phyloP scores from a whole-genome alignment of 2,329 filamentous ascomycete species.

The Emergomyces africanus region DNA sequence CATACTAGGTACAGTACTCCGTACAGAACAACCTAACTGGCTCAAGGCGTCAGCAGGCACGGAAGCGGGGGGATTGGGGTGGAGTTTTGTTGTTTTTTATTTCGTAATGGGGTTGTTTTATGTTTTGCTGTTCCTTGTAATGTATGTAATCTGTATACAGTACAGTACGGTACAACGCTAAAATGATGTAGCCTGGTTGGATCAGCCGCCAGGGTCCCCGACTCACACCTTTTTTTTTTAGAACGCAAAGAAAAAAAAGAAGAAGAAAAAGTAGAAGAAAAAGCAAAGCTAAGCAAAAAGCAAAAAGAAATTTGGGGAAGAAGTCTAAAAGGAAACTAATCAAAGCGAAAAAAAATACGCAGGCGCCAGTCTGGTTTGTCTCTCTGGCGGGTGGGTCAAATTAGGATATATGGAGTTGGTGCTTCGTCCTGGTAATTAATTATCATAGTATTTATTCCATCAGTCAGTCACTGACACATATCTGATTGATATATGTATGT shows the following conservation, averaged over 20 bases:
- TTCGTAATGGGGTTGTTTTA: too few relatives aligned
- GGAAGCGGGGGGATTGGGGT: too few relatives aligned
- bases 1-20: too few relatives aligned
- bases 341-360: neutral
- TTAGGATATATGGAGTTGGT: neutral
- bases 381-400: too few relatives aligned
- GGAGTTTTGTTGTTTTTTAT: too few relatives aligned
- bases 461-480: neutral
- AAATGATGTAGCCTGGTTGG: neutral
- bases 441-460: too few relatives aligned
- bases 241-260: neutral
- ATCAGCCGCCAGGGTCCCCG: conserved; percentile 1
- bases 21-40: too few relatives aligned
- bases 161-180: neutral
- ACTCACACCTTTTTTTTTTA: neutral
- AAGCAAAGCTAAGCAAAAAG: neutral
- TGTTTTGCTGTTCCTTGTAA: too few relatives aligned
- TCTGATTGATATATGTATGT: neutral
- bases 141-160: neutral
- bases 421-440: too few relatives aligned
- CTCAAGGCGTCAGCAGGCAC: too few relatives aligned
- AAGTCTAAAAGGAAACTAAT: neutral
- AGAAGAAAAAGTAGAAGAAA: neutral
- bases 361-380: too few relatives aligned
- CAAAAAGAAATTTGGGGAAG: neutral